These are phyloP conservation scores for Lachancea quebecensis DNA, from an alignment of 805 yeast genomes.

Conservation along the genomic window DNA sequence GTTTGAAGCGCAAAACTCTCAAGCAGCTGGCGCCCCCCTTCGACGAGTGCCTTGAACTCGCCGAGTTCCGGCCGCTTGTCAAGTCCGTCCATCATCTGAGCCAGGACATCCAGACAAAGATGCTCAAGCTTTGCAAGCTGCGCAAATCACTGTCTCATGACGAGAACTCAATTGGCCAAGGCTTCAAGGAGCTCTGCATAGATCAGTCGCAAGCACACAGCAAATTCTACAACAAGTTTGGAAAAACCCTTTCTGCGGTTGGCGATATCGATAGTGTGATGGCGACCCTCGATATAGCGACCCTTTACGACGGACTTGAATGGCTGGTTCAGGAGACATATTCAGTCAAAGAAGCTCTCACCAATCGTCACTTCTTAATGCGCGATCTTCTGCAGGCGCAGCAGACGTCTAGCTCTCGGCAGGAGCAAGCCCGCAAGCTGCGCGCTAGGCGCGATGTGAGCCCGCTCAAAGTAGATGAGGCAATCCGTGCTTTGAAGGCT, in stretches of 20 bases:
- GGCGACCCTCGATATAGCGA: slow-evolving; percentile 64
- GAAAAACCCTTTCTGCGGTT: slow-evolving; percentile 57
- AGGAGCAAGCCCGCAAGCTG: slow-evolving; percentile 61
- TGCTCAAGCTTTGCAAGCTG: slow-evolving; percentile 47
- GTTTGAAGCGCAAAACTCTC: slow-evolving; percentile 78
- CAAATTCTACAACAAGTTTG: slow-evolving; percentile 68
- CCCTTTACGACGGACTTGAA: slow-evolving; percentile 68
- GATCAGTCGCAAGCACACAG: slow-evolving; percentile 10
- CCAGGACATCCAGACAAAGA: slow-evolving; percentile 43
- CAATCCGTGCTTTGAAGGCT: slow-evolving; percentile 68
- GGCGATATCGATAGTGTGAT: slow-evolving; percentile 74
- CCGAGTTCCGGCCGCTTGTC: slow-evolving; percentile 79
- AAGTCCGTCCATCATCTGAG: slow-evolving; percentile 62
- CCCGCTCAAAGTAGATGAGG: slow-evolving; percentile 87
- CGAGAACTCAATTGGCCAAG: slow-evolving; percentile 45
- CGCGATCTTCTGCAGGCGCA: slow-evolving; percentile 80
- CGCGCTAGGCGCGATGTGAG: slow-evolving; percentile 69
- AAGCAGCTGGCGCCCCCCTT: slow-evolving; percentile 90
- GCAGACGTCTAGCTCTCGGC: slow-evolving; percentile 60
- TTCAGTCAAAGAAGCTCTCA: slow-evolving; percentile 83
- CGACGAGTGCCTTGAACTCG: slow-evolving; percentile 75
- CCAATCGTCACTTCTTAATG: slow-evolving; percentile 89
- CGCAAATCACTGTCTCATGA: slow-evolving; percentile 46
- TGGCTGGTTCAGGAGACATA: slow-evolving; percentile 68
- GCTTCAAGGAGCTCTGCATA: slow-evolving; percentile 24